Conservation (phyloP, 352 stramenopile species). For the Globisporangium acanthophoron region DNA sequence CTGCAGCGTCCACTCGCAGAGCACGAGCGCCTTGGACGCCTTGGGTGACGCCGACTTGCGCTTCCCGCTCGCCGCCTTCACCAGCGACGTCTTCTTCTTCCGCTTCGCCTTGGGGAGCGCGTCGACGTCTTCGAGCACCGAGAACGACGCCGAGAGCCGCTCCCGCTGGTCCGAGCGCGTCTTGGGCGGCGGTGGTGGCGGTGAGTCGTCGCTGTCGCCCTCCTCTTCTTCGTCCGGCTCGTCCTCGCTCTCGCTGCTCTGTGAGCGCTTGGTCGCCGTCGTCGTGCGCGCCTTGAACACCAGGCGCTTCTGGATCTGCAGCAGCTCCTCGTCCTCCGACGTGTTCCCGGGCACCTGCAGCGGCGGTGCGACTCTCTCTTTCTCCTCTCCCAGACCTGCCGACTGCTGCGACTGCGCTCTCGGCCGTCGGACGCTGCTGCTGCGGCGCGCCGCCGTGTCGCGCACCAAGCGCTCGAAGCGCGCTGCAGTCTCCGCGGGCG, state of each 20-base stretch:
- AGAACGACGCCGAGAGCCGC: conserved; percentile 8
- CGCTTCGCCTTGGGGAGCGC: conserved; percentile 1
- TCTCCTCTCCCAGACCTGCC: not conserved
- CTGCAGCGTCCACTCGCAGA: conserved; percentile 24
- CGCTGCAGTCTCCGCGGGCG: conserved; percentile 9
- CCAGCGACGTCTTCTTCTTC: not conserved
- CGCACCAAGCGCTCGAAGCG: conserved; percentile 12
- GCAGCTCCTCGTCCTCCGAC: conserved; percentile 18
- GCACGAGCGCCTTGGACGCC: conserved; percentile 5
- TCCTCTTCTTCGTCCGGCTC: conserved; percentile 1
- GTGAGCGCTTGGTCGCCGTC: too few relatives aligned
- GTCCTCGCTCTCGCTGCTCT: not conserved
- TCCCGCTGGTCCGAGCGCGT: conserved; percentile 3
- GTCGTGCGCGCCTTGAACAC: conserved; percentile 6
- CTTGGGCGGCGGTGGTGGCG: not conserved
- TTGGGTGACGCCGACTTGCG: not conserved
- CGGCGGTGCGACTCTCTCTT: conserved; percentile 5
- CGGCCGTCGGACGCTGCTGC: not conserved
- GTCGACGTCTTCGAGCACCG: conserved; percentile 9
- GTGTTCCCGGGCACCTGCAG: conserved; percentile 16
- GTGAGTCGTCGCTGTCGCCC: not conserved
- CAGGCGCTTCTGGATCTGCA: conserved; percentile 35
- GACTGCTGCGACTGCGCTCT: too few relatives aligned
- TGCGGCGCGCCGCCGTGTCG: not conserved
- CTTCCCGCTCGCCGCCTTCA: not conserved